Base-by-base conservation (phyloP, 2,329 filamentous ascomycete species). In the Pyrenochaeta sp. region DNA sequence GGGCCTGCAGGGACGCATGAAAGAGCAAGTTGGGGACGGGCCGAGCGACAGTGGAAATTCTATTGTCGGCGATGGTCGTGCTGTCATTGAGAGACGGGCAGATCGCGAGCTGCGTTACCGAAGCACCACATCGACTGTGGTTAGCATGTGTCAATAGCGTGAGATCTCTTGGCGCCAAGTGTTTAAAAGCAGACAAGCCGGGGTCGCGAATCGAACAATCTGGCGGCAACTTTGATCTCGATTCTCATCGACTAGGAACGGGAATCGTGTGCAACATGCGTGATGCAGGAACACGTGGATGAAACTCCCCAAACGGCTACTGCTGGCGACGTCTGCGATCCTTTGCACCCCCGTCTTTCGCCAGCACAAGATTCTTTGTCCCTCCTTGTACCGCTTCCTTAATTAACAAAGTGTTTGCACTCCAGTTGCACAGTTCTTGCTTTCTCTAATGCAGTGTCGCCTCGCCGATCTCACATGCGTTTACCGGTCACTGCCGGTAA, bases 81-180 rank as follows among this genome's bases (percentile, higher is more conserved):
- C 47, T 61, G 58, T 67, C 64, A 69, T 68, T 47, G 63, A 63
- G 60, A 43, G 50, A 39, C 52, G 45, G 46, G 46, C 49, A 49
- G 68, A 72, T 72, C 69, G 69, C 61, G 65, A 67, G 59, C 45
- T 51, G 27, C 42, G 46, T 33, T 21, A 43, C 31, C 48, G 39
- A 58, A 55, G 45, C 45, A 32, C 60, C 58, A 62, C 52, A 49
- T 67, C 65, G 30, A 23, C 52, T 42, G 12, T 11, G 48, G 61
- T 41, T 58, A 63, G 49, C 21, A 14, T 37, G 20, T 30, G 35
- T 35, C 2, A 12, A 32, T 32, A 9, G 31, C 62, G 64, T 53
- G 60, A 56, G 58, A 64, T 56, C 58, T 46, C 49, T 59, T 46
- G 43, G 45, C 49, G 55, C 49, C 48, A 47, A 49, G 49, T 37